Conservation (phyloP, 352 stramenopile genomes). For the Pythium vanterpoolii region DNA sequence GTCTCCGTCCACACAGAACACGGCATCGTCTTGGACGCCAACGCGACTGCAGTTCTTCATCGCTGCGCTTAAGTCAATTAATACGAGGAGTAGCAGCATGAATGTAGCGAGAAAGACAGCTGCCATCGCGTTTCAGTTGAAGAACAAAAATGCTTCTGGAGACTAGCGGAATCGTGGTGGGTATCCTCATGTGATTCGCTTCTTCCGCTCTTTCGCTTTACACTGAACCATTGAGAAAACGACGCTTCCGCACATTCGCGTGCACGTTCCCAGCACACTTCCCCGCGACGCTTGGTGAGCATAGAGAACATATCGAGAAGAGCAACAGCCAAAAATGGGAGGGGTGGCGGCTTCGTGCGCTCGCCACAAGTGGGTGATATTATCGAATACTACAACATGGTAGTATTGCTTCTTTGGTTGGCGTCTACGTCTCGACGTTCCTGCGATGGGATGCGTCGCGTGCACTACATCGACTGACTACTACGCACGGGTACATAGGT, state of each 20-base stretch:
- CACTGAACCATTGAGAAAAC: background rate
- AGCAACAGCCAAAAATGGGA: background rate
- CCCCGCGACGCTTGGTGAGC: background rate
- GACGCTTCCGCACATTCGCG: background rate
- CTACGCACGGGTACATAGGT: slow-evolving; percentile 16
- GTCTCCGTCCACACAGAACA: background rate
- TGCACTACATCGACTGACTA: background rate
- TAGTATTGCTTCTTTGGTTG: background rate
- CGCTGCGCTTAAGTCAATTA: background rate
- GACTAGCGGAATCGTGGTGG: no score
- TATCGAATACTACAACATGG: no score
- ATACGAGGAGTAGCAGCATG: background rate
- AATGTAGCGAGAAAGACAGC: background rate
- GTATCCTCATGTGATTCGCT: no score
- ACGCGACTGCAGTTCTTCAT: background rate
- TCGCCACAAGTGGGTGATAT: slow-evolving; percentile 11
- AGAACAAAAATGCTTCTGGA: no score
- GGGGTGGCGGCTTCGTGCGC: slow-evolving; percentile 21
- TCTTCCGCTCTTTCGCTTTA: background rate
- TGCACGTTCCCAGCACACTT: background rate
- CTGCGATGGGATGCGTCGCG: background rate
- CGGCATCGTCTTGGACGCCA: background rate
- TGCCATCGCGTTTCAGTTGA: no score
- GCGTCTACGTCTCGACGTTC: background rate
- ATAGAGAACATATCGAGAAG: background rate